These are phyloP conservation scores for Mycena maculata DNA, from an alignment of 768 basidiomycete genomes.

Conservation along the genomic window DNA sequence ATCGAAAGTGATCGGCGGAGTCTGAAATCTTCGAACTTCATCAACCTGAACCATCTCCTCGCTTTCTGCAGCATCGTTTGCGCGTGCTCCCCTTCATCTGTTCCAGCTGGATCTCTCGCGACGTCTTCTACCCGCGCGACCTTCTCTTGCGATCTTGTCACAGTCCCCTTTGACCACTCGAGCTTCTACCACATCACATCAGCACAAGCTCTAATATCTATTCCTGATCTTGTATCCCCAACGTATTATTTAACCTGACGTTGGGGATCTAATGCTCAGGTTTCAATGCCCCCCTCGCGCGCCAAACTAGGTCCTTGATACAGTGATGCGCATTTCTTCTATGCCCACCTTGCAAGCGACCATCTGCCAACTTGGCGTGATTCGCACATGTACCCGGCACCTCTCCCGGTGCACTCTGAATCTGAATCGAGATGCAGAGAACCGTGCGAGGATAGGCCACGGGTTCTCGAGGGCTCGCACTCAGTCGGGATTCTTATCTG, in stretches of 20 bases:
- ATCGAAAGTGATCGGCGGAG: too few relatives aligned
- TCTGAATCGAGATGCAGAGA: not conserved
- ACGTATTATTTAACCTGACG: not conserved
- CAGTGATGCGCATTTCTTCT: not conserved
- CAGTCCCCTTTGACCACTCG: not conserved
- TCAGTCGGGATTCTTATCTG: not conserved
- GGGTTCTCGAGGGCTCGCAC: not conserved
- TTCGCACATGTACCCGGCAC: not conserved
- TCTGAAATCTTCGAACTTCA: not conserved
- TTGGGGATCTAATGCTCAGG: not conserved
- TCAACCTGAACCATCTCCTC: too few relatives aligned
- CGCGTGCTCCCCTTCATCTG: too few relatives aligned
- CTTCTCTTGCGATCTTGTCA: not conserved
- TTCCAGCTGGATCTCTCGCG: too few relatives aligned
- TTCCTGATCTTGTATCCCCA: not conserved
- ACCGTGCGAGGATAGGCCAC: not conserved
- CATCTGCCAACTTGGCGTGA: not conserved
- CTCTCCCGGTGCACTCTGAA: too few relatives aligned
- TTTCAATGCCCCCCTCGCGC: not conserved
- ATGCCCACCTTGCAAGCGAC: not conserved
- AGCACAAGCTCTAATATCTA: not conserved
- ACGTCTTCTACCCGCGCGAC: not conserved
- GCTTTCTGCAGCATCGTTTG: too few relatives aligned
- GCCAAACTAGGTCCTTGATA: not conserved
- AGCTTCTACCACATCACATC: not conserved